A percentile compares a stretch with the other conserved stretches of the same genome.
These are phyloP conservation scores for Kuraishia borneana DNA, from an alignment of 805 yeast genomes.

Conservation along the genomic window DNA sequence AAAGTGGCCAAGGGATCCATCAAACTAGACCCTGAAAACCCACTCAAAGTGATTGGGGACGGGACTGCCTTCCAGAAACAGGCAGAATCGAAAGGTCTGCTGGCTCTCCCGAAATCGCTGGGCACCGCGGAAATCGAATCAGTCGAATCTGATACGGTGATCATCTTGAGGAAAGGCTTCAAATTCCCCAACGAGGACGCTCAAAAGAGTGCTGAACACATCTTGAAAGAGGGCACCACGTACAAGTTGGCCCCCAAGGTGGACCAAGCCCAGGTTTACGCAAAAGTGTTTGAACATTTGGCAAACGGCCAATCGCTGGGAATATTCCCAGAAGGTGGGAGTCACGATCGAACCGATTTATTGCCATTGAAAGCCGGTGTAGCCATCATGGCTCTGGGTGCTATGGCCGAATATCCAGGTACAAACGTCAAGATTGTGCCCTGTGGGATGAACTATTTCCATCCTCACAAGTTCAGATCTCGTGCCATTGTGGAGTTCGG, in stretches of 20 bases:
- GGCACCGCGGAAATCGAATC: slow-evolving; percentile 67
- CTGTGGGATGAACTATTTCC: slow-evolving; percentile 96
- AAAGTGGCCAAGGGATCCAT: slow-evolving; percentile 57
- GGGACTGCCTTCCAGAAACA: slow-evolving; percentile 57
- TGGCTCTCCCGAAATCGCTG: slow-evolving; percentile 67
- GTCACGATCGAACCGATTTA: slow-evolving; percentile 88
- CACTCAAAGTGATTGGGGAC: slow-evolving; percentile 46
- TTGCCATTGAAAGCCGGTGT: slow-evolving; percentile 95
- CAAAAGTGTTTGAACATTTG: slow-evolving; percentile 75
- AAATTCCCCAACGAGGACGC: slow-evolving; percentile 25
- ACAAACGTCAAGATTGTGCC: slow-evolving; percentile 84
- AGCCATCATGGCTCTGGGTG: slow-evolving; percentile 95
- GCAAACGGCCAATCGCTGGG: slow-evolving; percentile 77
- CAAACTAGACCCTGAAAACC: slow-evolving; percentile 33
- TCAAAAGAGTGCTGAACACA: slow-evolving; percentile 22
- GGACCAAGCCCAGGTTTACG: slow-evolving; percentile 77
- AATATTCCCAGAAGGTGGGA: slow-evolving; percentile 97
- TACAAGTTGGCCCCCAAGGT: slow-evolving; percentile 74
- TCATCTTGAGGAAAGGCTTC: slow-evolving; percentile 62
- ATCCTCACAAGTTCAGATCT: slow-evolving; percentile 89
- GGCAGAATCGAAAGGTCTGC: slow-evolving; percentile 52
- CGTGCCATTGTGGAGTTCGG: slow-evolving; percentile 96
- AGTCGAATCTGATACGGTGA: slow-evolving; percentile 61
- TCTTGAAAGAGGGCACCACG: slow-evolving; percentile 38
- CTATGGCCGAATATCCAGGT: slow-evolving; percentile 67